phyloP scores from a whole-genome alignment of 1,284 basidiomycete genomes.

The Pisolithus thermaeus region DNA sequence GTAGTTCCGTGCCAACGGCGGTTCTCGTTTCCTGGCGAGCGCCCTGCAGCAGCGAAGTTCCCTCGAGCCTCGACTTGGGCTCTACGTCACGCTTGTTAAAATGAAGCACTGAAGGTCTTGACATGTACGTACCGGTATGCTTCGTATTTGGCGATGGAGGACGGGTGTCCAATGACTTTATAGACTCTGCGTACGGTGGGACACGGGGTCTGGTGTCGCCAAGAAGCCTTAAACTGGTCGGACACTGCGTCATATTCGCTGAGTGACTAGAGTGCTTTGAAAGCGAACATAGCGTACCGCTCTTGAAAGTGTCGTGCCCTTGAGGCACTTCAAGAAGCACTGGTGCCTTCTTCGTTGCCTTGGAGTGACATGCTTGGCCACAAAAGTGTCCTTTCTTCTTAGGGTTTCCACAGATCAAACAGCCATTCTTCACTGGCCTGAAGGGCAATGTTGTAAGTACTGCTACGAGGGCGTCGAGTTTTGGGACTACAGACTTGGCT shows the following conservation, averaged over 20 bases:
- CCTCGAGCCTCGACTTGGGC: slow-evolving; percentile 50
- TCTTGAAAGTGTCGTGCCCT: slow-evolving; percentile 55
- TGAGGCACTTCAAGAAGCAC: slow-evolving; percentile 52
- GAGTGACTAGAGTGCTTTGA: background rate
- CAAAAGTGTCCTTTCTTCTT: slow-evolving; percentile 60
- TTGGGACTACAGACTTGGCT: slow-evolving; percentile 27
- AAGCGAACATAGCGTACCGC: slow-evolving; percentile 36
- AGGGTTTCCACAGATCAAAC: slow-evolving; percentile 49
- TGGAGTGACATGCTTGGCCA: slow-evolving; percentile 43
- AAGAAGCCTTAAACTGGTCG: slow-evolving; percentile 62
- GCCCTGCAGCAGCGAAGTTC: slow-evolving; percentile 44
- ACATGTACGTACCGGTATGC: slow-evolving; percentile 44
- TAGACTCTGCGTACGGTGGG: slow-evolving; percentile 53
- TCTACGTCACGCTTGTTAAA: slow-evolving; percentile 23
- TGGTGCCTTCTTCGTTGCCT: slow-evolving; percentile 47
- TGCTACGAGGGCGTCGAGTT: slow-evolving; percentile 29
- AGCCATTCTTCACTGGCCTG: slow-evolving; percentile 44
- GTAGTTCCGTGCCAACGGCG: slow-evolving; percentile 40
- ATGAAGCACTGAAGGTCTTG: background rate
- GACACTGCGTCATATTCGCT: slow-evolving; percentile 35
- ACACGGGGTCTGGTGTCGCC: slow-evolving; percentile 51
- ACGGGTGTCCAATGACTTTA: slow-evolving; percentile 48
- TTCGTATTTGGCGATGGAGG: slow-evolving; percentile 46
- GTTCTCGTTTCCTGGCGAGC: slow-evolving; percentile 54
- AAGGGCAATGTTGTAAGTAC: slow-evolving; percentile 47